These are phyloP conservation scores for Komagataella mondaviorum DNA, from an alignment of 805 yeast species.

Conservation along the genomic window DNA sequence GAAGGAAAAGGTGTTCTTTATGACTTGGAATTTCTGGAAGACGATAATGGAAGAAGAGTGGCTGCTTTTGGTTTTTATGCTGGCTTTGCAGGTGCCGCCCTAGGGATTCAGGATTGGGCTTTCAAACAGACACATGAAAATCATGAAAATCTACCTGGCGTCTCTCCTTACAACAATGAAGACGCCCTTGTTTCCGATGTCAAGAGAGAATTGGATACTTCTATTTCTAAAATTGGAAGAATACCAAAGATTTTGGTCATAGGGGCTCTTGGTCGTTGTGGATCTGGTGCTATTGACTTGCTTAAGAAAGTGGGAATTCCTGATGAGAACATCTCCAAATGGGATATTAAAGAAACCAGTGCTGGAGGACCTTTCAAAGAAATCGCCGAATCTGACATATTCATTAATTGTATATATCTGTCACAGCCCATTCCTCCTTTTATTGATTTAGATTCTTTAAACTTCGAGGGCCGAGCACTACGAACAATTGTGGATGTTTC, in stretches of 20 bases:
- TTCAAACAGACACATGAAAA: slow-evolving; percentile 69
- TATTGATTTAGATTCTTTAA: slow-evolving; percentile 55
- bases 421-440: slow-evolving; percentile 93
- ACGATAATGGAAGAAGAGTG: slow-evolving; percentile 93
- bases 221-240: slow-evolving; percentile 41
- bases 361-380: slow-evolving; percentile 96
- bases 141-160: slow-evolving; percentile 60
- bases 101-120: slow-evolving; percentile 91
- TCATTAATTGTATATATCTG: slow-evolving; percentile 91
- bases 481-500: slow-evolving; percentile 94
- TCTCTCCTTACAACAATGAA: slow-evolving; percentile 77
- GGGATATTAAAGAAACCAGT: slow-evolving; percentile 97
- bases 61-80: slow-evolving; percentile 99
- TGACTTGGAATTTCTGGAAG: slow-evolving; percentile 89
- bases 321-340: slow-evolving; percentile 65
- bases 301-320: slow-evolving; percentile 80
- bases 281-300: slow-evolving; percentile 89
- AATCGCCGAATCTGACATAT: slow-evolving; percentile 77
- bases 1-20: slow-evolving; percentile 84
- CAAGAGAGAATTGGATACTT: slow-evolving; percentile 39
- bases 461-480: slow-evolving; percentile 56
- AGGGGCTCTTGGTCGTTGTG: slow-evolving; percentile 98
- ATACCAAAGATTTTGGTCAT: slow-evolving; percentile 77
- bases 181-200: slow-evolving; percentile 60
- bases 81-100: slow-evolving; percentile 99